A percentile compares a stretch with the other conserved stretches of the same genome.
phyloP scores from a whole-genome alignment of 345 rosid species.

The Isatis tinctoria region DNA sequence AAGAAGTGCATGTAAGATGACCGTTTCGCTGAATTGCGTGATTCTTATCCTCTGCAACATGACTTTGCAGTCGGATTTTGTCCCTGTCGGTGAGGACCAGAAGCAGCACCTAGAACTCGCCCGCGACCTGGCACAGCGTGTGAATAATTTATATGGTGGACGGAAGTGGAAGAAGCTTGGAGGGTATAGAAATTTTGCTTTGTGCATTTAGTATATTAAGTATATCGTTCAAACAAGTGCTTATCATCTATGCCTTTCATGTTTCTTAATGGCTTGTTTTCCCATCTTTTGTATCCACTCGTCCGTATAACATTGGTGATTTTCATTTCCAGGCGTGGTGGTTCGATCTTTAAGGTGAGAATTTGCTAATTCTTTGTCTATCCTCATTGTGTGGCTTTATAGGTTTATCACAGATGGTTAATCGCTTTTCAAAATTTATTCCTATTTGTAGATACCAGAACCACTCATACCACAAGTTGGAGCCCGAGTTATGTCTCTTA shows the following conservation, averaged over 20 bases:
- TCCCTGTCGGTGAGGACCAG: conserved; percentile 97
- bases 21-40: conserved; percentile 25
- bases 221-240: neutral
- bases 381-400: conserved; percentile 22
- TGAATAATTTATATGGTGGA: conserved; percentile 83
- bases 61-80: conserved; percentile 77
- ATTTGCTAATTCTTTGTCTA: conserved; percentile 18
- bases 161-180: conserved; percentile 97
- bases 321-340: conserved; percentile 59
- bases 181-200: conserved; percentile 47
- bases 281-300: neutral
- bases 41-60: conserved; percentile 46
- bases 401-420: conserved; percentile 4
- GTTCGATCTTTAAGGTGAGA: conserved; percentile 74
- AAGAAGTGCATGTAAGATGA: conserved; percentile 8
- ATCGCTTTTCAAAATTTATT: conserved; percentile 1
- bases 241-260: neutral
- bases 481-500: conserved; percentile 89
- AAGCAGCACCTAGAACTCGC: conserved; percentile 94
- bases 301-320: conserved; percentile 12
- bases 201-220: neutral
- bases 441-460: conserved; percentile 64
- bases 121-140: conserved; percentile 77
- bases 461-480: conserved; percentile 86
- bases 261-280: neutral